phyloP scores from a whole-genome alignment of 2,329 filamentous ascomycete species.

The Trichoderma semiorbis region DNA sequence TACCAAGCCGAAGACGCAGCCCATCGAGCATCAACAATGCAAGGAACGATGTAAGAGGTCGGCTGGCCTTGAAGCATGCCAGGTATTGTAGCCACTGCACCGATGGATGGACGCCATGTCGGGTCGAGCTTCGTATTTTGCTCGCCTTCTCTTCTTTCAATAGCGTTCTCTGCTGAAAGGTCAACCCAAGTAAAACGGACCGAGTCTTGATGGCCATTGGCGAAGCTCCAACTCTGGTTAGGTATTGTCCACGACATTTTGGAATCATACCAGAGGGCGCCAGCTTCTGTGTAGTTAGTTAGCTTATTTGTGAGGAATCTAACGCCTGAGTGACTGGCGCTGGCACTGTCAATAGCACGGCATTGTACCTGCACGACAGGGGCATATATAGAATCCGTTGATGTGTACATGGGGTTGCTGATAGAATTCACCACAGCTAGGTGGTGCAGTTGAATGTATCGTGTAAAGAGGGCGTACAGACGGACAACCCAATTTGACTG shows the following conservation, averaged over 20 bases:
- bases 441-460: background rate
- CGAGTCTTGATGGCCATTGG: background rate
- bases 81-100: background rate
- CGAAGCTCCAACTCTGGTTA: background rate
- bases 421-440: background rate
- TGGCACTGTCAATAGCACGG: background rate
- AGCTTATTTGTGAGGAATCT: background rate
- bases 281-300: background rate
- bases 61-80: background rate
- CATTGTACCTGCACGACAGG: background rate
- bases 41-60: background rate
- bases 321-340: background rate
- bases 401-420: background rate
- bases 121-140: background rate
- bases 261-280: background rate
- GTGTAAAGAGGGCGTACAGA: background rate
- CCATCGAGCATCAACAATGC: background rate
- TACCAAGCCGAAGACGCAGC: background rate
- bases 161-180: background rate
- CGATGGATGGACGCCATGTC: background rate
- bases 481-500: background rate
- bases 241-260: background rate
- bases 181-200: background rate
- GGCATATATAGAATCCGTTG: background rate
- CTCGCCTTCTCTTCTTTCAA: background rate